Conservation (phyloP, 352 stramenopile species). For the Phytopythium ostracodes region DNA sequence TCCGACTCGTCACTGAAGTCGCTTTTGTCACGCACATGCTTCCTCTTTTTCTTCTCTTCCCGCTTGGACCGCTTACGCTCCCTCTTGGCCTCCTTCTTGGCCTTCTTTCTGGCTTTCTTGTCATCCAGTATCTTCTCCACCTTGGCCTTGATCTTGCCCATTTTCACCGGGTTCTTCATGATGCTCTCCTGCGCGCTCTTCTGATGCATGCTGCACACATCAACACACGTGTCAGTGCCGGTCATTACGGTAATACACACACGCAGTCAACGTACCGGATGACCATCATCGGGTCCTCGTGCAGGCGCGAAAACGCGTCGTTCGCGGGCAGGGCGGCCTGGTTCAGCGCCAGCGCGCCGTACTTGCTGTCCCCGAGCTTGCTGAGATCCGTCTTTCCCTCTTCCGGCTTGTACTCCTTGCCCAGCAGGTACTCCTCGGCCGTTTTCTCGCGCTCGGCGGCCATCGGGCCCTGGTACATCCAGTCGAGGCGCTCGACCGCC, state of each 20-base stretch:
- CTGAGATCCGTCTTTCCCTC: conserved; percentile 39
- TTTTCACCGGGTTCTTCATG: conserved; percentile 89
- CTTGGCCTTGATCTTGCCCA: conserved; percentile 80
- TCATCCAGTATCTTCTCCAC: conserved; percentile 75
- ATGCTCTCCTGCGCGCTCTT: conserved; percentile 75
- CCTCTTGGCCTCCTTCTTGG: conserved; percentile 69
- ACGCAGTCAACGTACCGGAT: conserved; percentile 58
- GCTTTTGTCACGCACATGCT: conserved; percentile 14
- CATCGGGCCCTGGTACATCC: conserved; percentile 96
- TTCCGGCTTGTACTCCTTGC: conserved; percentile 82
- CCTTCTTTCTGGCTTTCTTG: conserved; percentile 71
- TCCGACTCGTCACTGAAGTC: conserved; percentile 10
- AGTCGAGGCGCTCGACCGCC: conserved; percentile 88
- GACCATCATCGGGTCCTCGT: conserved; percentile 96
- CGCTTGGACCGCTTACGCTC: conserved; percentile 39
- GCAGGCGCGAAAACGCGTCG: conserved; percentile 90
- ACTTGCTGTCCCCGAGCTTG: conserved; percentile 51
- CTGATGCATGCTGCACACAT: conserved; percentile 58
- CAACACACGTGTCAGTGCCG: neutral
- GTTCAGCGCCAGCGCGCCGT: conserved; percentile 56
- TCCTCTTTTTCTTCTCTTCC: conserved; percentile 49
- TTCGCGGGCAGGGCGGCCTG: conserved; percentile 69
- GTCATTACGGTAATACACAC: neutral
- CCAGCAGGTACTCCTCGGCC: conserved; percentile 91
- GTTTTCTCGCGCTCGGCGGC: conserved; percentile 55